Evolutionary conservation across 1,139 yeast species (phyloP), one percentile per base, ranked within the genome.

Genomic region (Pichia inconspicua): DNA sequence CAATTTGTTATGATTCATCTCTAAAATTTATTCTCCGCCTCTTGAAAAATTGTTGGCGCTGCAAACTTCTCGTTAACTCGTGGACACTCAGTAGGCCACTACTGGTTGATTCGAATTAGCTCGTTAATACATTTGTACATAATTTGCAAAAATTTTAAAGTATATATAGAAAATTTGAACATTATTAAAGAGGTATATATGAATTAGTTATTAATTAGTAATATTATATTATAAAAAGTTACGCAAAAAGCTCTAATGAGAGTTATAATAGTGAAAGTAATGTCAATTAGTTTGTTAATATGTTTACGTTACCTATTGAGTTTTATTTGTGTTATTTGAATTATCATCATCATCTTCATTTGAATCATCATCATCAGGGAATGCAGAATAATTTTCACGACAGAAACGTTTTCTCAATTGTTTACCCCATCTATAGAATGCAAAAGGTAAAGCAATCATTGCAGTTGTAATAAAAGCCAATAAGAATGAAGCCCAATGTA

Each of bases 381-480:
- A 61, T 11, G 63, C 63, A 40, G 78, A 70, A 55, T 82, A 84
- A 61, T 84, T 85, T 60, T 78, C 82, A 65, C 77, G 81, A 58
- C 88, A 82, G 58, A 82, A 63, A 57, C 72, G 82, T 31, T 74
- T 76, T 70, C 96, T 77, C 54, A 86, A 70, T 0, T 59, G 51
- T 39, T 74, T 77, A 54, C 96, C 96, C 66, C 70, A 85, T 58
- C 70, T 75, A 70, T 83, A 84, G 62, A 89, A 87, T 11, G 77
- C 75, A 62, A 82, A 84, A 15, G 97, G 97, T 54, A 89, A 78
- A n/a, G 77, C 66, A 53, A 86, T 74, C 95, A 88, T 86, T 1
- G 84, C 94, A 52, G 87, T 74, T 11, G 94, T 78, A 56, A 89
- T 77, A 60, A 88, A 88, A 0, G 95, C 96, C 59, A 89, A 71